phyloP scores from a whole-genome alignment of 345 rosid genomes.

The Corchorus capsularis region DNA sequence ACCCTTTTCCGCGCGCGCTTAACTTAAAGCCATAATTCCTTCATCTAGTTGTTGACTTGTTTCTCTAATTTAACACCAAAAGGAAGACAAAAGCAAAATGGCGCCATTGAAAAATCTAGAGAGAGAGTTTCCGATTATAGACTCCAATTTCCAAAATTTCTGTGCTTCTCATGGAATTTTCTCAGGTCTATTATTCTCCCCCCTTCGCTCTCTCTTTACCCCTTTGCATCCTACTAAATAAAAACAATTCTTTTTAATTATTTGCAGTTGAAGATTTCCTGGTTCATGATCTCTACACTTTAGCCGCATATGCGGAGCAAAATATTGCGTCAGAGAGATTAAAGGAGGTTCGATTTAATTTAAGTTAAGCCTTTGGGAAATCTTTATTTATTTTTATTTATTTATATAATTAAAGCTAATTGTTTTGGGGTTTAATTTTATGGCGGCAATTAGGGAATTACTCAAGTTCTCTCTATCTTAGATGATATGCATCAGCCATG shows the following conservation, averaged over 20 bases:
- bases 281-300: slow-evolving; percentile 39
- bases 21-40: neutral
- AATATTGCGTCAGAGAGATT: slow-evolving; percentile 36
- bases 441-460: slow-evolving; percentile 39
- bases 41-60: no score
- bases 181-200: slow-evolving; percentile 37
- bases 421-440: neutral
- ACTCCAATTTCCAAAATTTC: slow-evolving; percentile 53
- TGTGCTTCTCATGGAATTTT: slow-evolving; percentile 63
- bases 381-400: neutral
- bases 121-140: slow-evolving; percentile 22
- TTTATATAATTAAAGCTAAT: neutral
- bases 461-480: slow-evolving; percentile 46
- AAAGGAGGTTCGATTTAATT: slow-evolving; percentile 32
- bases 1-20: neutral
- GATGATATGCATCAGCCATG: slow-evolving; percentile 51
- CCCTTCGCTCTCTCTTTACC: neutral
- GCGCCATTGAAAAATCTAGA: slow-evolving; percentile 42
- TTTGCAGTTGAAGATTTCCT: slow-evolving; percentile 52
- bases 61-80: neutral
- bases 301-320: slow-evolving; percentile 42
- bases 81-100: slow-evolving; percentile 30
- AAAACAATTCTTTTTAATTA: no score
- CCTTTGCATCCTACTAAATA: no score
- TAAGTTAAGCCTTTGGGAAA: neutral